These are phyloP conservation scores for Diaporthe amygdali DNA, from an alignment of 2,329 filamentous ascomycete genomes.

Conservation along the genomic window DNA sequence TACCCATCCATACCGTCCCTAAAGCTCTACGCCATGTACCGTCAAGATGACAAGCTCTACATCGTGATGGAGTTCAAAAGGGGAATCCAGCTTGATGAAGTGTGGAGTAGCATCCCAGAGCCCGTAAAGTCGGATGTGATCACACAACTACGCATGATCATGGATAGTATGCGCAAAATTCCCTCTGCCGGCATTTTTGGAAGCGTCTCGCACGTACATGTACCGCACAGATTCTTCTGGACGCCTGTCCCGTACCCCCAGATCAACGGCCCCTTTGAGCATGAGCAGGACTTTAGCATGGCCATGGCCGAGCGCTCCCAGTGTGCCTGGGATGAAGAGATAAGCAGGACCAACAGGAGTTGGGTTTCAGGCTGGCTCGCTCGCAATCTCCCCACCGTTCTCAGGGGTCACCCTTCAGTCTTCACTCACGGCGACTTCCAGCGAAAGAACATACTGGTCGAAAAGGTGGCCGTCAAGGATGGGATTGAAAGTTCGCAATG, in stretches of 20 bases:
- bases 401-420: neutral
- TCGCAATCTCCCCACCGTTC: neutral
- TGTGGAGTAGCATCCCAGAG: neutral
- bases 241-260: neutral
- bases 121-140: neutral
- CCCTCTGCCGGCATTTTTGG: slow-evolving; percentile 13
- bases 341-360: neutral
- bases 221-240: slow-evolving; percentile 16
- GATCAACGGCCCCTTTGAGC: slow-evolving; percentile 9
- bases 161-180: neutral
- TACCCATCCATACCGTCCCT: slow-evolving; percentile 15
- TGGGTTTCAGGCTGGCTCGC: neutral
- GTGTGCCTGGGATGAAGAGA: neutral
- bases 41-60: slow-evolving; percentile 10
- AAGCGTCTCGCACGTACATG: neutral
- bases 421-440: neutral
- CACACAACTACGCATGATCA: neutral
- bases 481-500: neutral
- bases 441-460: neutral
- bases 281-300: slow-evolving; percentile 1
- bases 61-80: slow-evolving; percentile 21
- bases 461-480: neutral
- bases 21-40: slow-evolving; percentile 24
- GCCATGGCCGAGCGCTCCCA: slow-evolving; percentile 6
- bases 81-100: slow-evolving; percentile 10